phyloP scores from a whole-genome alignment of 2,329 filamentous ascomycete species.

The Tolypocladium capitatum region DNA sequence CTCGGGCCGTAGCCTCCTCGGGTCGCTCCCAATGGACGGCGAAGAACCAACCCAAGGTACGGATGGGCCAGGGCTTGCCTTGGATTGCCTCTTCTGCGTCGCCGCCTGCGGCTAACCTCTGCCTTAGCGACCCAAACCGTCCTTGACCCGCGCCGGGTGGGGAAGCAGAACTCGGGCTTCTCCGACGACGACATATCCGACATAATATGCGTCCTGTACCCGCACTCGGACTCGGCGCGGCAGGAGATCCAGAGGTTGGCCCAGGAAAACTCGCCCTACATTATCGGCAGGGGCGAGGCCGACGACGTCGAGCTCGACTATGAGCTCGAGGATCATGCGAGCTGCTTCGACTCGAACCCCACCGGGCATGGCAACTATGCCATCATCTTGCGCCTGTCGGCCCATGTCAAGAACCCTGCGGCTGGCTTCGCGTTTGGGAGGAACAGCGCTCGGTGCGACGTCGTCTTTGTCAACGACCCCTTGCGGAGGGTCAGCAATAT shows the following conservation, averaged over 20 bases:
- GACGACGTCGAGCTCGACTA: constrained; percentile 39
- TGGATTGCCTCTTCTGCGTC: background rate
- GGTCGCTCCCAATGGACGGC: constrained; percentile 27
- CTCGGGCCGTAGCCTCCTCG: constrained; percentile 4
- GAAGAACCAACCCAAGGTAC: constrained; percentile 31
- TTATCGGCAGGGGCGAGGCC: constrained; percentile 34
- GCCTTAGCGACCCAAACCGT: constrained; percentile 24
- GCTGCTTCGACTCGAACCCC: constrained; percentile 29
- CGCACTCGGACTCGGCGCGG: constrained; percentile 59
- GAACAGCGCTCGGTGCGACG: constrained; percentile 57
- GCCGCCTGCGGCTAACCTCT: background rate
- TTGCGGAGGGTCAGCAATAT: constrained; percentile 73
- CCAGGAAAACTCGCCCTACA: constrained; percentile 31
- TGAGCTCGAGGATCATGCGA: constrained; percentile 34
- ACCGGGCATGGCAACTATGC: constrained; percentile 45
- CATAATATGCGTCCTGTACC: constrained; percentile 79
- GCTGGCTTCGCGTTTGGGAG: constrained; percentile 81
- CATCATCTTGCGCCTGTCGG: constrained; percentile 70
- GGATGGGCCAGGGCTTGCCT: background rate
- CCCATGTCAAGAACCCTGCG: constrained; percentile 50
- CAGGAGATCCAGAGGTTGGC: constrained; percentile 49
- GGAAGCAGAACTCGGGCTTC: constrained; percentile 71
- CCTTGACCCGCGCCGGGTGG: constrained; percentile 66
- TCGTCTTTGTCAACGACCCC: constrained; percentile 53
- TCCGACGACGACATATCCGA: constrained; percentile 73